These are phyloP conservation scores for Moelleriella libera DNA, from an alignment of 2,329 filamentous ascomycete species.

Conservation along the genomic window DNA sequence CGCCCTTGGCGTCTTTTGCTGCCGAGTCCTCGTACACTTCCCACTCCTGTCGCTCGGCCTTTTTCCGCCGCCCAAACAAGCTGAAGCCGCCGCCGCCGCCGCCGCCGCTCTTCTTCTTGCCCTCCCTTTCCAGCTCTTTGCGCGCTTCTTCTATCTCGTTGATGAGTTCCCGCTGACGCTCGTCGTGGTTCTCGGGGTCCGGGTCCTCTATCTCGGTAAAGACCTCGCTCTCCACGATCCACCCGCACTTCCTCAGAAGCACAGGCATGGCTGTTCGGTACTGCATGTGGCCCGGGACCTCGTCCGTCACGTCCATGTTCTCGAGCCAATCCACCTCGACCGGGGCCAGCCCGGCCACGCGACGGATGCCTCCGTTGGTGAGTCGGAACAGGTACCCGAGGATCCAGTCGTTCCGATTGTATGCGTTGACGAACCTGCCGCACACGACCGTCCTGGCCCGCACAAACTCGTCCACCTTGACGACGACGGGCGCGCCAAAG, in stretches of 20 bases:
- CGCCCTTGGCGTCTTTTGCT: slow-evolving; percentile 6
- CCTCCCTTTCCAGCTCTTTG: slow-evolving; percentile 70
- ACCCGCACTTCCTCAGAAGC: slow-evolving; percentile 75
- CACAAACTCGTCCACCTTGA: slow-evolving; percentile 80
- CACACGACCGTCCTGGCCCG: slow-evolving; percentile 70
- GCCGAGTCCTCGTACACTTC: slow-evolving; percentile 73
- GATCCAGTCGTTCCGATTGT: slow-evolving; percentile 94
- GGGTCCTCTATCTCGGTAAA: slow-evolving; percentile 96
- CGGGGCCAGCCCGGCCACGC: slow-evolving; percentile 68
- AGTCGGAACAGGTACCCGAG: slow-evolving; percentile 89
- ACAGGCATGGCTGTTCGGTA: slow-evolving; percentile 88
- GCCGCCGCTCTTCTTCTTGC: slow-evolving; percentile 41
- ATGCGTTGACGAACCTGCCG: slow-evolving; percentile 91
- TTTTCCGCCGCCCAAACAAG: slow-evolving; percentile 74
- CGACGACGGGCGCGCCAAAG: slow-evolving; percentile 84
- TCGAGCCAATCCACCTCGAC: slow-evolving; percentile 74
- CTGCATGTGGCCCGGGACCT: slow-evolving; percentile 88
- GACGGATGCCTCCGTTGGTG: slow-evolving; percentile 81
- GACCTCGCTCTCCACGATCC: slow-evolving; percentile 83
- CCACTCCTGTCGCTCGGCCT: slow-evolving; percentile 74
- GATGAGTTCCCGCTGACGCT: slow-evolving; percentile 83
- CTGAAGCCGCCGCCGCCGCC: slow-evolving; percentile 42
- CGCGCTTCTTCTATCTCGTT: slow-evolving; percentile 93
- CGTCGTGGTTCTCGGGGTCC: slow-evolving; percentile 81
- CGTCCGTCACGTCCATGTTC: slow-evolving; percentile 75